Evolutionary conservation across 2,329 filamentous ascomycete genomes (phyloP).

Genomic region (Sporothrix curviconia): DNA sequence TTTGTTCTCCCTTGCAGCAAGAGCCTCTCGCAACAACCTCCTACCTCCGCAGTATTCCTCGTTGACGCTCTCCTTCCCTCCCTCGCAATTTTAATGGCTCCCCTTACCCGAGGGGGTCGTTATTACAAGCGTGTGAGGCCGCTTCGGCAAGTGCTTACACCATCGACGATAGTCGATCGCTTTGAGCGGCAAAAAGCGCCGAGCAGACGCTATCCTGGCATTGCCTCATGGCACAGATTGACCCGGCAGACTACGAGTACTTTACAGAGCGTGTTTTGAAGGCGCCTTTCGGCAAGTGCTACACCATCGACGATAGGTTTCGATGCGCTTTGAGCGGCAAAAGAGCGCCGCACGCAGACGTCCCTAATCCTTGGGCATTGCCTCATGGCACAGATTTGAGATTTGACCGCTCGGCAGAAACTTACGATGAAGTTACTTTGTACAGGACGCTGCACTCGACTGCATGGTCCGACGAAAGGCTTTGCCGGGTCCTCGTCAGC

Average conservation of each 20-base stretch:
- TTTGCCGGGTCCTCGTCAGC: conserved; percentile 27
- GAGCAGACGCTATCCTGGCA: conserved; percentile 36
- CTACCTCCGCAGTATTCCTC: not conserved
- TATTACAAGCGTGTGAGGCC: conserved; percentile 25
- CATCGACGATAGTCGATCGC: conserved; percentile 36
- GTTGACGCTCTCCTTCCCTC: not conserved
- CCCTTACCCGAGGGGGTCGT: conserved; percentile 24
- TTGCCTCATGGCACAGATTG: conserved; percentile 30
- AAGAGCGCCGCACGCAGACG: no score
- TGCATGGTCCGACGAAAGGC: conserved; percentile 34
- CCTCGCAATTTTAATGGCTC: conserved; percentile 24
- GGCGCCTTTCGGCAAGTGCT: no score
- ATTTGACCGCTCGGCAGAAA: no score
- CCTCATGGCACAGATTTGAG: no score
- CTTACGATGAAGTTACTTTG: no score
- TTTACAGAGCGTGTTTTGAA: no score
- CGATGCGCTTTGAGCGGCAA: no score
- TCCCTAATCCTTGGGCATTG: no score
- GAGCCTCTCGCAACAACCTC: not conserved
- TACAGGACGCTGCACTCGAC: conserved; percentile 33
- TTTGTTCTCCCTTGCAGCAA: not conserved
- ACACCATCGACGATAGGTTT: no score
- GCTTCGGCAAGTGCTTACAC: conserved; percentile 34
- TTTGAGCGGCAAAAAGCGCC: conserved; percentile 31
- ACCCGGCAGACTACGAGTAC: conserved; percentile 31